Evolutionary conservation across 345 rosid genomes (phyloP).

Genomic region (rapeseed (Brassica napus)): DNA sequence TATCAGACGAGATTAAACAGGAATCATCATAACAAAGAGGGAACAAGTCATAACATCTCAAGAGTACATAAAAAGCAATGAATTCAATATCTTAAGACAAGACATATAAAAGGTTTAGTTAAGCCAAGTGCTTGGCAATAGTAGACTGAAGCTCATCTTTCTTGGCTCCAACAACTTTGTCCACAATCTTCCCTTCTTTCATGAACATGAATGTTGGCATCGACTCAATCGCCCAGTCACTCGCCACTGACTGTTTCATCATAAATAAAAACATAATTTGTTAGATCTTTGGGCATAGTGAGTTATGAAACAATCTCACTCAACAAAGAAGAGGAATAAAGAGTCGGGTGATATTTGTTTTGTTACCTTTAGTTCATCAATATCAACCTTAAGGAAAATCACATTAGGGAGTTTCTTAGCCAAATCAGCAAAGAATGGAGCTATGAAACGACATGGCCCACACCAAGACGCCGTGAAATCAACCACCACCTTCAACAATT

Average conservation of each 20-base stretch:
- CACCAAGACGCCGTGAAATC: slow-evolving; percentile 90
- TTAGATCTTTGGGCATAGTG: neutral
- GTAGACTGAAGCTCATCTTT: slow-evolving; percentile 71
- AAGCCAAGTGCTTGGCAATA: slow-evolving; percentile 57
- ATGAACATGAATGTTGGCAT: slow-evolving; percentile 83
- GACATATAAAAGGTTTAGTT: neutral
- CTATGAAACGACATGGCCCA: slow-evolving; percentile 72
- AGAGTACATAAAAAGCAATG: neutral
- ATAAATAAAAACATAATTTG: neutral
- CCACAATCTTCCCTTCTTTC: slow-evolving; percentile 69
- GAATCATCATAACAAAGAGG: slow-evolving; percentile 6
- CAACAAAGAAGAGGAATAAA: neutral
- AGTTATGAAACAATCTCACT: neutral
- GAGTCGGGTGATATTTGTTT: neutral
- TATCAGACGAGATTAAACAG: neutral
- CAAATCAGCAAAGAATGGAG: slow-evolving; percentile 69
- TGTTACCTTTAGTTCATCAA: slow-evolving; percentile 68
- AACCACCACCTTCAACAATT: slow-evolving; percentile 57
- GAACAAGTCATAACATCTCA: neutral
- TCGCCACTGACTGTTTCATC: slow-evolving; percentile 56
- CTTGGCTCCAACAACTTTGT: slow-evolving; percentile 75
- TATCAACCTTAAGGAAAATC: slow-evolving; percentile 71
- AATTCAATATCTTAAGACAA: slow-evolving; percentile 10
- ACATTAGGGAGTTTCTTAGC: slow-evolving; percentile 63
- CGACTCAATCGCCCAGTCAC: slow-evolving; percentile 69